Conservation (phyloP, 352 stramenopile species). For the Globisporangium radiosum region DNA sequence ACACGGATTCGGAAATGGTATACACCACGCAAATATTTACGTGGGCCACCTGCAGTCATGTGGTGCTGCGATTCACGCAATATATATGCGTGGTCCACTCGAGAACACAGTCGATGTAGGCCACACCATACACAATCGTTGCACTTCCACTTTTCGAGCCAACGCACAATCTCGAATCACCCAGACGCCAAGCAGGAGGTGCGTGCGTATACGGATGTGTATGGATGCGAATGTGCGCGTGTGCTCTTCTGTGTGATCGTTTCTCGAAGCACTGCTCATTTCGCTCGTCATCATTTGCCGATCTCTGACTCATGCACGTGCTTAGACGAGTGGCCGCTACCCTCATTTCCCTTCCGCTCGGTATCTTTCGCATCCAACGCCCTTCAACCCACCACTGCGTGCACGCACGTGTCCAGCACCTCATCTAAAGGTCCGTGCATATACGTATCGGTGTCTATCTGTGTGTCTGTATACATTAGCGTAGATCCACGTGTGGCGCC, state of each 20-base stretch:
- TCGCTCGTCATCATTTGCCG: neutral
- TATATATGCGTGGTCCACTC: neutral
- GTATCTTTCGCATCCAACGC: neutral
- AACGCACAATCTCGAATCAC: neutral
- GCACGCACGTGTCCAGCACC: neutral
- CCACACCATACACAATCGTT: too few relatives aligned
- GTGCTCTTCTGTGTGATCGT: neutral
- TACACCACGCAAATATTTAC: neutral
- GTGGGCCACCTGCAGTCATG: neutral
- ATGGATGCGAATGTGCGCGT: neutral
- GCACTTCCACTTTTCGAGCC: too few relatives aligned
- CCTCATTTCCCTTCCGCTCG: neutral
- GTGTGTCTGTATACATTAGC: neutral
- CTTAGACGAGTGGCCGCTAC: neutral
- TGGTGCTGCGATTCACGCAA: neutral
- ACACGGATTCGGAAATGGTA: neutral
- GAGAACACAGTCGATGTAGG: too few relatives aligned
- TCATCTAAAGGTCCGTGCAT: neutral
- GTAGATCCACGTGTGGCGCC: neutral
- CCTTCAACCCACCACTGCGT: neutral
- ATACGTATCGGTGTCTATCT: neutral
- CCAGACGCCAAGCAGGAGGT: neutral
- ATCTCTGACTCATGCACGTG: neutral
- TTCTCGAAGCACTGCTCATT: neutral
- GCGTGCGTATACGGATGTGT: neutral